Conservation (phyloP, 1,139 yeast species). For the Dujonia santamariae region DNA sequence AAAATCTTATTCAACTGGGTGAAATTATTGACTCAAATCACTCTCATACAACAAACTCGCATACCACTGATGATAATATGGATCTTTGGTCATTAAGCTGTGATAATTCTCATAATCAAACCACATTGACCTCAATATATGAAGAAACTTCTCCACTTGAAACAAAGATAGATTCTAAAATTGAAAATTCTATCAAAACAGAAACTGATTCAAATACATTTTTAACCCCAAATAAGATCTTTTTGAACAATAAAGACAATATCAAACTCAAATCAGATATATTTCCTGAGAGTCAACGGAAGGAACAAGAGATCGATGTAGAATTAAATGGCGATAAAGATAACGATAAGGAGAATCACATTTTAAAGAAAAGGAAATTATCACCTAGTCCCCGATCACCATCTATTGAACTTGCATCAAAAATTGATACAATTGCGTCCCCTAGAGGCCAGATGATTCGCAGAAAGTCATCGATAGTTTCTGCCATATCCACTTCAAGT, state of each 20-base stretch:
- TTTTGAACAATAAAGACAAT: constrained; percentile 3
- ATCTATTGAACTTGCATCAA: constrained; percentile 35
- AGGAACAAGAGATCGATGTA: neutral
- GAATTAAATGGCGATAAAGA: neutral
- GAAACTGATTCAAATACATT: constrained; percentile 15
- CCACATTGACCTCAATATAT: constrained; percentile 28
- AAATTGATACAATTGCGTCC: constrained; percentile 35
- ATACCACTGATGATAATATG: constrained; percentile 16
- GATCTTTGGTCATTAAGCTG: constrained; percentile 33
- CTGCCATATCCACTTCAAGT: constrained; percentile 1
- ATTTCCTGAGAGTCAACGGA: neutral
- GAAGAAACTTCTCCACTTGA: constrained; percentile 18
- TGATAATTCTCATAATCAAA: constrained; percentile 18
- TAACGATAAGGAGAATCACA: constrained; percentile 1
- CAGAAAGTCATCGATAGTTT: constrained; percentile 1
- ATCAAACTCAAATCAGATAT: neutral
- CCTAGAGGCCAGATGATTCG: constrained; percentile 16
- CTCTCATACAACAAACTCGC: constrained; percentile 5
- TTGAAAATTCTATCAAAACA: constrained; percentile 3
- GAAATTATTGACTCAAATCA: constrained; percentile 8
- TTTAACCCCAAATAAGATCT: constrained; percentile 33
- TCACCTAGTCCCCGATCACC: constrained; percentile 22
- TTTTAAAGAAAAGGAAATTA: constrained; percentile 9
- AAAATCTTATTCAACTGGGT: neutral
- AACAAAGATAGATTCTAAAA: constrained; percentile 5